phyloP scores from a whole-genome alignment of 2,329 filamentous ascomycete genomes.

The Aspergillus tubingensis region DNA sequence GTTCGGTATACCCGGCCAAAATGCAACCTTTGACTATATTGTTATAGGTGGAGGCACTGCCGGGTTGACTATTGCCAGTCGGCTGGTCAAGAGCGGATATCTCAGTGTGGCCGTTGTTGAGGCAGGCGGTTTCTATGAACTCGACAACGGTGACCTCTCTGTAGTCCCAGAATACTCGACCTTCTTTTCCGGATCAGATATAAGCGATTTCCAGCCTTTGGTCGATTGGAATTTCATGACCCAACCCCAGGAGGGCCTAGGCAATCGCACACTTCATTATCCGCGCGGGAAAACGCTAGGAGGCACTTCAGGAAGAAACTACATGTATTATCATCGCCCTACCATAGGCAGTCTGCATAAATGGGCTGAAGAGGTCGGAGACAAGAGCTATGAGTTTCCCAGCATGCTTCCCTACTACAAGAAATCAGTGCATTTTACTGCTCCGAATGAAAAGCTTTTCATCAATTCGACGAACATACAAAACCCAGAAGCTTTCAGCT shows the following conservation, averaged over 20 bases:
- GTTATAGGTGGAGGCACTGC: slow-evolving; percentile 32
- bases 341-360: slow-evolving; percentile 32
- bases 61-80: slow-evolving; percentile 25
- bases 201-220: slow-evolving; percentile 22
- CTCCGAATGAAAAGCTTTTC: slow-evolving; percentile 23
- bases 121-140: slow-evolving; percentile 37
- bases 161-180: slow-evolving; percentile 28
- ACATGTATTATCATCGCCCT: slow-evolving; percentile 30
- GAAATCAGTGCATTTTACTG: slow-evolving; percentile 30
- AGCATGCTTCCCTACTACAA: slow-evolving; percentile 31
- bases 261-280: slow-evolving; percentile 23
- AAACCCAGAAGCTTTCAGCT: slow-evolving; percentile 21
- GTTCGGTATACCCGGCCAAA: slow-evolving; percentile 20
- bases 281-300: slow-evolving; percentile 31
- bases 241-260: slow-evolving; percentile 20
- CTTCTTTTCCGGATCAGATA: slow-evolving; percentile 26
- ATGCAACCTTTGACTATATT: slow-evolving; percentile 26
- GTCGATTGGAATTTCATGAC: slow-evolving; percentile 32
- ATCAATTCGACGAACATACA: slow-evolving; percentile 29
- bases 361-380: slow-evolving; percentile 41
- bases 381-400: slow-evolving; percentile 34
- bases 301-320: slow-evolving; percentile 27
- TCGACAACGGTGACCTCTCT: slow-evolving; percentile 34
- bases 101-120: slow-evolving; percentile 35
- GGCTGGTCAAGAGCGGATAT: slow-evolving; percentile 25